Evolutionary conservation across 1,284 basidiomycete species (phyloP).

Genomic region (Pseudomicrostroma phylloplanum): DNA sequence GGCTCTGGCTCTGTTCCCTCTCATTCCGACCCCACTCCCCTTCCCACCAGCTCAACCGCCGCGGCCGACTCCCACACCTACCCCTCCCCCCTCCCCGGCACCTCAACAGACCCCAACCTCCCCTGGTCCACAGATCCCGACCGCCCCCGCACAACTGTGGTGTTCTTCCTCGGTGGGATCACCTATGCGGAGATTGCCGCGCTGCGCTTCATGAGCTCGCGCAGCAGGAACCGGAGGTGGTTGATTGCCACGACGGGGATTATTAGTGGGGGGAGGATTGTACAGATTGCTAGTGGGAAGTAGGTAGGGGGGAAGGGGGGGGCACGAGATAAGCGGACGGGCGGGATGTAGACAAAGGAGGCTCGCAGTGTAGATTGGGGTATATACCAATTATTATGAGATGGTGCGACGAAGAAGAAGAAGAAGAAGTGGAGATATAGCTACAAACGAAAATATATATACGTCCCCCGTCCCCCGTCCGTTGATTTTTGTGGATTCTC

Average conservation of each 20-base stretch:
- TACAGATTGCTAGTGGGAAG: slow-evolving; percentile 11
- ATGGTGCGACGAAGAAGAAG: no score
- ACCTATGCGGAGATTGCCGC: slow-evolving; percentile 96
- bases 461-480: no score
- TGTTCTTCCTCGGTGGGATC: slow-evolving; percentile 97
- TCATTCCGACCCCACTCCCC: no score
- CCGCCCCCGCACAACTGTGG: slow-evolving; percentile 63
- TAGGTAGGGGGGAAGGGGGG: background rate
- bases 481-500: no score
- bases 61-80: background rate
- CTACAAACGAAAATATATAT: no score
- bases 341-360: background rate
- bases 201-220: slow-evolving; percentile 74
- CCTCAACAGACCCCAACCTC: slow-evolving; percentile 4
- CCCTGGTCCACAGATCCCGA: slow-evolving; percentile 4
- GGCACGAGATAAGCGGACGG: background rate
- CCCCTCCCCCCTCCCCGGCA: no score
- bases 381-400: no score
- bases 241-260: slow-evolving; percentile 39
- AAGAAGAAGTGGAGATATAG: no score
- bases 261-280: slow-evolving; percentile 32
- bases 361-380: no score
- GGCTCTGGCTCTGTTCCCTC: background rate
- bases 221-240: slow-evolving; percentile 37
- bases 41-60: background rate